phyloP scores from a whole-genome alignment of 2,329 filamentous ascomycete species.

The Hypoxylon sp. region DNA sequence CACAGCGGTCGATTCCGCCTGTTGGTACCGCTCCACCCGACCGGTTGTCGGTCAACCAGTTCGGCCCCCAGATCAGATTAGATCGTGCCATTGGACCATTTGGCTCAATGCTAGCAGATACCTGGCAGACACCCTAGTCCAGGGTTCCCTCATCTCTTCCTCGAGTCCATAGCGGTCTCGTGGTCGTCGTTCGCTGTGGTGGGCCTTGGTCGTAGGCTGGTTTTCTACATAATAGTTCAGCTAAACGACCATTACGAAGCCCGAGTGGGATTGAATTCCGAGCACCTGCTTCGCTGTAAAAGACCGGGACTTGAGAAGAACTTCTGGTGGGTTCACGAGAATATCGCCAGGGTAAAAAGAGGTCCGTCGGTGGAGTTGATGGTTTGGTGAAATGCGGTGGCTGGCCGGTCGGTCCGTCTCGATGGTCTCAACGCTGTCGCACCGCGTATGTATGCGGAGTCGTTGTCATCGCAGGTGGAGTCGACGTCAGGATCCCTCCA shows the following conservation, averaged over 20 bases:
- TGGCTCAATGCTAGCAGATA: constrained; percentile 14
- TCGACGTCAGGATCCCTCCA: constrained; percentile 21
- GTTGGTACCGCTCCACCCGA: constrained; percentile 27
- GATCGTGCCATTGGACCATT: constrained; percentile 35
- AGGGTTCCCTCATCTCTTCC: constrained; percentile 19
- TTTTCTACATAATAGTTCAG: constrained; percentile 9
- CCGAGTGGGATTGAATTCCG: constrained; percentile 14
- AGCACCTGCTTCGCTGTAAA: constrained; percentile 19
- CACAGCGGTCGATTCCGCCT: constrained; percentile 30
- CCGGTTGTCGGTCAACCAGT: constrained; percentile 33
- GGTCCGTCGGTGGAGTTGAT: constrained; percentile 25
- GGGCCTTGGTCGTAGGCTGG: constrained; percentile 29
- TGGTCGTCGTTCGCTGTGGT: constrained; percentile 29
- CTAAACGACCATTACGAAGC: constrained; percentile 21
- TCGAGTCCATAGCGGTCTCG: constrained; percentile 33
- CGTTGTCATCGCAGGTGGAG: constrained; percentile 34
- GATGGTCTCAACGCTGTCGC: constrained; percentile 23
- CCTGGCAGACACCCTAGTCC: background rate
- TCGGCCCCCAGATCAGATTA: constrained; percentile 41
- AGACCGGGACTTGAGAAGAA: constrained; percentile 8
- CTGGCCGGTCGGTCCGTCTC: constrained; percentile 26
- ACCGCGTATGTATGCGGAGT: constrained; percentile 34
- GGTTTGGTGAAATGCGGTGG: constrained; percentile 29
- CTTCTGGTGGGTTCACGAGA: constrained; percentile 22
- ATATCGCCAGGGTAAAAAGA: constrained; percentile 5